Conservation (phyloP, 768 basidiomycete genomes). For the Leccinum boreale region DNA sequence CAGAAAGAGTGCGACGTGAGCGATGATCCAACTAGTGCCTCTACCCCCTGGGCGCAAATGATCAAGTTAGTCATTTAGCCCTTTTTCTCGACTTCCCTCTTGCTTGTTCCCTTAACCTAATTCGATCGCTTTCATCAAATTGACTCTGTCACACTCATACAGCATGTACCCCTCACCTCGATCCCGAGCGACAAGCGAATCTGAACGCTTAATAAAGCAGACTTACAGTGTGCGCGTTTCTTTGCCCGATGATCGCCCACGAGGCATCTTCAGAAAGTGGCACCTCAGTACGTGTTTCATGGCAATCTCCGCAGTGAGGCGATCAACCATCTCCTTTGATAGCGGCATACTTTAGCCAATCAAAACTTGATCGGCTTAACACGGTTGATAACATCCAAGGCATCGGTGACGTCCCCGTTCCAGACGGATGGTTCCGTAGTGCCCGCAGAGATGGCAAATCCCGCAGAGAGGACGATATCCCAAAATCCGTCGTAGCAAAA, state of each 20-base stretch:
- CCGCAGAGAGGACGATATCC: conserved; percentile 38
- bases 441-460: conserved; percentile 64
- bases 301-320: conserved; percentile 27
- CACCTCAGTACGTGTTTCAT: conserved; percentile 45
- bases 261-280: conserved; percentile 47
- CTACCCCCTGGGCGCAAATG: conserved; percentile 75
- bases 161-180: conserved; percentile 41
- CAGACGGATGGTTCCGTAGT: conserved; percentile 76
- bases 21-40: conserved; percentile 41
- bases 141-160: conserved; percentile 14
- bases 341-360: conserved; percentile 87
- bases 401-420: conserved; percentile 63
- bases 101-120: conserved; percentile 31
- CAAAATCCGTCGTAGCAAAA: conserved; percentile 46
- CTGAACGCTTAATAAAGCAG: conserved; percentile 50
- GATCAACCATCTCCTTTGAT: conserved; percentile 11
- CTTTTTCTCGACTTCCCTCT: conserved; percentile 21
- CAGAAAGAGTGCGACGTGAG: conserved; percentile 43
- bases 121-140: conserved; percentile 13
- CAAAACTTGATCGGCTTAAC: conserved; percentile 63
- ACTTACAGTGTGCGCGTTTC: conserved; percentile 51
- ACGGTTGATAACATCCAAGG: conserved; percentile 70
- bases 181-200: conserved; percentile 36
- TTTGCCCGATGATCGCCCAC: conserved; percentile 41
- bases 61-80: conserved; percentile 47